These are phyloP conservation scores for Dioscorea zingiberensis DNA, from an alignment of 106 monocot species.

Conservation along the genomic window DNA sequence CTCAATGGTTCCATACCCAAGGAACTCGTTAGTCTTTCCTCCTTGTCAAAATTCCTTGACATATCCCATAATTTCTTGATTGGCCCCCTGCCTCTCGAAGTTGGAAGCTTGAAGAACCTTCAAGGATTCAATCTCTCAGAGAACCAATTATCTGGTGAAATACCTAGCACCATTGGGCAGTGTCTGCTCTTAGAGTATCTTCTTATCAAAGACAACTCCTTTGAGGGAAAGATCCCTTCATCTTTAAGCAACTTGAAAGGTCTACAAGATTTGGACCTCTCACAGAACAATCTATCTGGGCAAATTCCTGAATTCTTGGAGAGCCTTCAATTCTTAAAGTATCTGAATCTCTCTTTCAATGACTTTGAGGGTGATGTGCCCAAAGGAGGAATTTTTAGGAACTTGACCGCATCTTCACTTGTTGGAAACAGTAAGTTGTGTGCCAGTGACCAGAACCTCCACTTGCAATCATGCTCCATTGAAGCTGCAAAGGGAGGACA, in stretches of 20 bases:
- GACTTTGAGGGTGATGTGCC: constrained; percentile 11
- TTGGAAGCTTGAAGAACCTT: constrained; percentile 7
- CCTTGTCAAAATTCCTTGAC: constrained; percentile 11
- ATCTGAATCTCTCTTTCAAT: constrained; percentile 12
- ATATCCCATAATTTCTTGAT: constrained; percentile 6
- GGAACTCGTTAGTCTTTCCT: constrained; percentile 5
- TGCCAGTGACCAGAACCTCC: not conserved
- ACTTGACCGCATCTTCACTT: not conserved
- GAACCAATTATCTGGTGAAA: constrained; percentile 11
- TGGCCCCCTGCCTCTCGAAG: not conserved
- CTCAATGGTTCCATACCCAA: constrained; percentile 6
- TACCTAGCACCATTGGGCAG: constrained; percentile 6
- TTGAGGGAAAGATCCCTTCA: not conserved
- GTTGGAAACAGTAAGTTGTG: constrained; percentile 8
- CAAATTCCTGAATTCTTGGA: constrained; percentile 7
- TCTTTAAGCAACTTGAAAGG: constrained; percentile 5
- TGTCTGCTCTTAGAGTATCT: constrained; percentile 3
- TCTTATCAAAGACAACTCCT: not conserved
- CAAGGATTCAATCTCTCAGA: constrained; percentile 1
- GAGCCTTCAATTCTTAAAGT: constrained; percentile 1
- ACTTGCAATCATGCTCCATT: not conserved
- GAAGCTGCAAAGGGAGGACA: not conserved
- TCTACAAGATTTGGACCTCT: constrained; percentile 7
- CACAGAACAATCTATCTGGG: constrained; percentile 11
- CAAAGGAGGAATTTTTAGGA: not conserved